Base-by-base conservation (phyloP, 306 rosid genomes). In the Spatholobus suberectus region DNA sequence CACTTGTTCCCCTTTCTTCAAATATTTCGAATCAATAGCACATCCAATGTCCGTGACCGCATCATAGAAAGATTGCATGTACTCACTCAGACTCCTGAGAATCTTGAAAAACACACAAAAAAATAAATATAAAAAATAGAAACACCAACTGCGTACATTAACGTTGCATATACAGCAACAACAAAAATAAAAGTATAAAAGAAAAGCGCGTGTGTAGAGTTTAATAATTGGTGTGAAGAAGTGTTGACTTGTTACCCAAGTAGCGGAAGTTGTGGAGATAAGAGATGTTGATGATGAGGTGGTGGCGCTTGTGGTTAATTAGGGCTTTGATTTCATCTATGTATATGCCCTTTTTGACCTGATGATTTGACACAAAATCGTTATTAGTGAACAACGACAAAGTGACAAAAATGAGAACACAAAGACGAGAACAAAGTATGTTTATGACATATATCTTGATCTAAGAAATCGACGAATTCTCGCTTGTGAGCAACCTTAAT, bases 401-500 rank as follows among this genome's bases (percentile, higher is more conserved):
- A 51, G 27, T n/a, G 29, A 20, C 12, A 34, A 18, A 8, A 41
- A 38, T n/a, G 2, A 34, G n/a, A n/a, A n/a, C n/a, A n/a, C n/a
- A n/a, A n/a, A n/a, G n/a, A n/a, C n/a, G n/a, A 85, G 68, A 80
- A 18, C 57, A 7, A 8, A 1, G 26, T 27, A 8, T 27, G 15
- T 20, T 51, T n/a, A 9, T 1, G 17, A 27, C 87, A 15, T 81
- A 96, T 98, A 75, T 91, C 95, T 80, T 94, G 96, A 52, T 96
- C 99, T 37, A 96, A 82, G 89, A 96, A 96, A 58, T 89, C 89
- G 65, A 90, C 78, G 77, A 96, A 90, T 65, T 94, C 99, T 62
- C 99, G 97, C 89, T 90, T 90, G 95, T 96, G 95, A 78, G 95
- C 94, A 11, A 96, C 97, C 85, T 97, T 86, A 29, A 90, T 89